A percentile compares a stretch with the other conserved stretches of the same genome.
These are phyloP conservation scores for Plasmodium falciparum DNA, from an alignment of 169 alveolate species.

Conservation along the genomic window DNA sequence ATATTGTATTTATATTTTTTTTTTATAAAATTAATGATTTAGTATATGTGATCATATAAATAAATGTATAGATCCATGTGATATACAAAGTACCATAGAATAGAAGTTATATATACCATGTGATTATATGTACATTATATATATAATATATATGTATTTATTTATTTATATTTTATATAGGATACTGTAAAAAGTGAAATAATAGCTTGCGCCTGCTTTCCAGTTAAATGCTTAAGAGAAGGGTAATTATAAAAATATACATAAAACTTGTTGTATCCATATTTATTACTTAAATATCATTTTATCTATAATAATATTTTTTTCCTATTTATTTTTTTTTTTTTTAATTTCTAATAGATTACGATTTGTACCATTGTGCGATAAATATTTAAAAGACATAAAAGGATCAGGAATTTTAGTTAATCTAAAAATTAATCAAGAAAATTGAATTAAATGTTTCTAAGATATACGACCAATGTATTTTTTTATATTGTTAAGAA, in stretches of 20 bases:
- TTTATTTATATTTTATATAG: slow-evolving; percentile 28
- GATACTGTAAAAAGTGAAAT: slow-evolving; percentile 82
- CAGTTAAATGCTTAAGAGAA: slow-evolving; percentile 81
- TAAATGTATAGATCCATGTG: no score
- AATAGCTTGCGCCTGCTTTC: slow-evolving; percentile 84
- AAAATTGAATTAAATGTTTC: no score
- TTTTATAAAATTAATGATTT: not conserved
- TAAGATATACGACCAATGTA: no score
- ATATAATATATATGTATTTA: not conserved
- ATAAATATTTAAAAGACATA: slow-evolving; percentile 83
- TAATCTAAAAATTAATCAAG: slow-evolving; percentile 75
- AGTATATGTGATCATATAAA: not conserved
- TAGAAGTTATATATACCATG: no score
- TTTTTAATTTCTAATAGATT: slow-evolving; percentile 84
- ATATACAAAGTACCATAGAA: no score
- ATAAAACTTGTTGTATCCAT: not conserved
- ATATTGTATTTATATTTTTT: not conserved
- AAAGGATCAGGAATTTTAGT: slow-evolving; percentile 86
- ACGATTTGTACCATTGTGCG: slow-evolving; percentile 90
- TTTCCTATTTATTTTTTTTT: slow-evolving; percentile 53
- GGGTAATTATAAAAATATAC: slow-evolving; percentile 50
- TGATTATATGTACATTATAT: not conserved
- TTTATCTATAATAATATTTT: not conserved
- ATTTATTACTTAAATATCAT: not conserved
- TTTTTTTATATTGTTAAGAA: no score